Evolutionary conservation across 495 filamentous ascomycete species (phyloP).

Genomic region (Penicillium robsamsonii): DNA sequence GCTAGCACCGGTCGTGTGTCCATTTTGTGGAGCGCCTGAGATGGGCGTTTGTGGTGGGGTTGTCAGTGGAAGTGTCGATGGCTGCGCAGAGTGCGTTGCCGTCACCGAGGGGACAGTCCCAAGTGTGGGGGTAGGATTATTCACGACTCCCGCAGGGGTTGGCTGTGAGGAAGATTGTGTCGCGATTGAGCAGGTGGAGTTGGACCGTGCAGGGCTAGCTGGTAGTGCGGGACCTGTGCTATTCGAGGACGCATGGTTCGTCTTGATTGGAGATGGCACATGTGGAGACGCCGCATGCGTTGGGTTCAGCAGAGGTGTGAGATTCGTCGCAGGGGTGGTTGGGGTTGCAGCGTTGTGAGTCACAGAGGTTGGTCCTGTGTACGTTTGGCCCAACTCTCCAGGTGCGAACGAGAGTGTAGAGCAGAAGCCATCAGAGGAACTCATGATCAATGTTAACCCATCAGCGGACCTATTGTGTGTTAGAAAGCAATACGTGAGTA

Average conservation of each 20-base stretch:
- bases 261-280: slow-evolving; percentile 58
- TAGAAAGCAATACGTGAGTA: slow-evolving; percentile 27
- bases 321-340: slow-evolving; percentile 52
- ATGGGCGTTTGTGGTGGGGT: slow-evolving; percentile 82
- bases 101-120: slow-evolving; percentile 72
- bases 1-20: slow-evolving; percentile 37
- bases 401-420: slow-evolving; percentile 81
- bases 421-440: slow-evolving; percentile 96
- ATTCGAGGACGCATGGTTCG: slow-evolving; percentile 43
- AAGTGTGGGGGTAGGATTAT: slow-evolving; percentile 74
- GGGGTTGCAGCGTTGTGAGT: slow-evolving; percentile 44
- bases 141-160: slow-evolving; percentile 48
- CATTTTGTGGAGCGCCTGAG: slow-evolving; percentile 41
- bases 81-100: slow-evolving; percentile 60
- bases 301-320: slow-evolving; percentile 65
- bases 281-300: slow-evolving; percentile 55
- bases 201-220: slow-evolving; percentile 75
- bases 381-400: slow-evolving; percentile 84
- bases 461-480: slow-evolving; percentile 77
- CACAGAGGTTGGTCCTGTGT: slow-evolving; percentile 63
- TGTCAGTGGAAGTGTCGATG: slow-evolving; percentile 58
- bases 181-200: slow-evolving; percentile 79
- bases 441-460: slow-evolving; percentile 88
- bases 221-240: slow-evolving; percentile 47
- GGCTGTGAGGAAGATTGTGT: slow-evolving; percentile 53